A percentile compares a stretch with the other conserved stretches of the same genome.
These are phyloP conservation scores for Primulina eburnea DNA, from an alignment of 257 asterid genomes.

Conservation along the genomic window DNA sequence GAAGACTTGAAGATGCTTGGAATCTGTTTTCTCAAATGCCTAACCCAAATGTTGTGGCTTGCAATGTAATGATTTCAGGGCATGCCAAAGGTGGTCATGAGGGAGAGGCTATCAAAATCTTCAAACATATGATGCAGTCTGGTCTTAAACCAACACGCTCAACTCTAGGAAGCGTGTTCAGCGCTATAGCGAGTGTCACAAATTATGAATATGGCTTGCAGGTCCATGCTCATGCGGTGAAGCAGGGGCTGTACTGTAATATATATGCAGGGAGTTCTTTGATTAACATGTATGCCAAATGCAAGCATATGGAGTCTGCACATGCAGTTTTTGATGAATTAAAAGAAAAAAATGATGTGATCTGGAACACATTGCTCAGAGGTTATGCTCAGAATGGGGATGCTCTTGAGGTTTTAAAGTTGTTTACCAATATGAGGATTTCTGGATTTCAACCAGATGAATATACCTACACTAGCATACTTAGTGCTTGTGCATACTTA, in stretches of 20 bases:
- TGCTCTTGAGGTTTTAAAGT: constrained; percentile 31
- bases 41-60: constrained; percentile 62
- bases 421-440: constrained; percentile 52
- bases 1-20: constrained; percentile 65
- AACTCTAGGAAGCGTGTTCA: constrained; percentile 76
- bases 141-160: constrained; percentile 74
- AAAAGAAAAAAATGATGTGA: constrained; percentile 47
- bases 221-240: constrained; percentile 75
- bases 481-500: constrained; percentile 61
- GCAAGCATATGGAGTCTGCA: constrained; percentile 69
- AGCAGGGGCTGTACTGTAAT: constrained; percentile 68
- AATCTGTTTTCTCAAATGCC: constrained; percentile 52
- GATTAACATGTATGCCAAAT: constrained; percentile 82
- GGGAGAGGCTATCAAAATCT: constrained; percentile 50
- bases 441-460: constrained; percentile 66
- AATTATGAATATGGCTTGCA: constrained; percentile 61
- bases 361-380: constrained; percentile 51
- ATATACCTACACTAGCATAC: constrained; percentile 76
- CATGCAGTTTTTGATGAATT: constrained; percentile 50
- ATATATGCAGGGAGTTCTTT: constrained; percentile 88
- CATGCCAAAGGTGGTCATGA: constrained; percentile 63
- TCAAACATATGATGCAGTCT: constrained; percentile 54
- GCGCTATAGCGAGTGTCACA: constrained; percentile 61
- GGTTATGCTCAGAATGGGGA: constrained; percentile 21
- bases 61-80: constrained; percentile 93